A percentile compares a stretch with the other conserved stretches of the same genome.
phyloP scores from a whole-genome alignment of 257 asterid species.

The Ophiorrhiza pumila region DNA sequence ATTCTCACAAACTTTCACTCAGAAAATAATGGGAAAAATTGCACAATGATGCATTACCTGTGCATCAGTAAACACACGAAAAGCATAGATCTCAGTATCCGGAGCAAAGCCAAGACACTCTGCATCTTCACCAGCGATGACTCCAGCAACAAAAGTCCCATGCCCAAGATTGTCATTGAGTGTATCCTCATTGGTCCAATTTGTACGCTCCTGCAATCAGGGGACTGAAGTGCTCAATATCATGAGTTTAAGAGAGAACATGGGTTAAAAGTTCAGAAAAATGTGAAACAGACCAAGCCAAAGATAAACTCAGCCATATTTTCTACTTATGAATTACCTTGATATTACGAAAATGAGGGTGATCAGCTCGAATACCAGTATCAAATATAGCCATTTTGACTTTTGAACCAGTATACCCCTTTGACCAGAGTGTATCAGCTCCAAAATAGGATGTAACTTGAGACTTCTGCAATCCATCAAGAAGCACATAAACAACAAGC shows the following conservation, averaged over 20 bases:
- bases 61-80: slow-evolving; percentile 93
- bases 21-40: not conserved
- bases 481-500: not conserved
- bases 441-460: slow-evolving; percentile 96
- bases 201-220: slow-evolving; percentile 80
- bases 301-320: slow-evolving; percentile 4
- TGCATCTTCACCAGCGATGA: slow-evolving; percentile 89
- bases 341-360: slow-evolving; percentile 97
- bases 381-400: slow-evolving; percentile 99
- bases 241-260: not conserved
- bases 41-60: slow-evolving; percentile 72
- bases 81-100: slow-evolving; percentile 93
- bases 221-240: slow-evolving; percentile 3
- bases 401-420: slow-evolving; percentile 91
- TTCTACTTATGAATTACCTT: slow-evolving; percentile 48
- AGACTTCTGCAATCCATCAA: slow-evolving; percentile 67
- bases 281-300: slow-evolving; percentile 3
- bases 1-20: not conserved
- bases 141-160: slow-evolving; percentile 99
- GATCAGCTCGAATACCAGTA: slow-evolving; percentile 86
- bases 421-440: slow-evolving; percentile 91
- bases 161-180: slow-evolving; percentile 98
- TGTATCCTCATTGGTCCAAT: slow-evolving; percentile 97
- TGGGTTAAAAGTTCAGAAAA: not conserved
- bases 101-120: slow-evolving; percentile 99